phyloP scores from a whole-genome alignment of 1,284 basidiomycete species.

The Ustilago tritici region DNA sequence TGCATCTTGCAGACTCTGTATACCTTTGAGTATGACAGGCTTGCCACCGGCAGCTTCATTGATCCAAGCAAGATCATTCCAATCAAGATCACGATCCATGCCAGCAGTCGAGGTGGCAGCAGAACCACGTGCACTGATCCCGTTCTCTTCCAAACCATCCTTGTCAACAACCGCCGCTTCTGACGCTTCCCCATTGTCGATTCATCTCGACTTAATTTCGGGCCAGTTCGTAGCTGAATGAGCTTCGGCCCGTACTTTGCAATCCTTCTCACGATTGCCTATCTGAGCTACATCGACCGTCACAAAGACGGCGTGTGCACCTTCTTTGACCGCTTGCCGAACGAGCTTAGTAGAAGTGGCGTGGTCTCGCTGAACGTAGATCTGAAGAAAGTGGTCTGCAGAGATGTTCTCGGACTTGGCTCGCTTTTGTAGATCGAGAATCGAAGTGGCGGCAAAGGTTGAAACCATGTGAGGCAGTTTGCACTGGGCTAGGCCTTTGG shows the following conservation, averaged over 20 bases:
- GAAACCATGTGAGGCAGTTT: conserved; percentile 78
- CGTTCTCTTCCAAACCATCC: conserved; percentile 44
- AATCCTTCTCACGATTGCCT: conserved; percentile 84
- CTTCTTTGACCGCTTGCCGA: conserved; percentile 77
- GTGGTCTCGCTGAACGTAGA: conserved; percentile 85
- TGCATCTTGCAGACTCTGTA: conserved; percentile 76
- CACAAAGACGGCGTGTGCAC: conserved; percentile 83
- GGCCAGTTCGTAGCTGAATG: conserved; percentile 39
- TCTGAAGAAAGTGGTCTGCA: conserved; percentile 67
- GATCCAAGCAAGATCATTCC: conserved; percentile 78
- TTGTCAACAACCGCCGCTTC: conserved; percentile 61
- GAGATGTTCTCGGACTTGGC: conserved; percentile 74
- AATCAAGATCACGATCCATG: conserved; percentile 71
- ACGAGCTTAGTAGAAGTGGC: conserved; percentile 78
- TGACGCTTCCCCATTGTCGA: conserved; percentile 1
- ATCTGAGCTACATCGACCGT: conserved; percentile 88
- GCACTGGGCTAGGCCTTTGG: conserved; percentile 77
- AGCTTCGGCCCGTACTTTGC: conserved; percentile 59
- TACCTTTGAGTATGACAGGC: conserved; percentile 85
- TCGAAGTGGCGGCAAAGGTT: conserved; percentile 68
- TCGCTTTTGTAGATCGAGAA: conserved; percentile 74
- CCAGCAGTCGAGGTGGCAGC: conserved; percentile 71
- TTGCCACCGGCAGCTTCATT: conserved; percentile 77
- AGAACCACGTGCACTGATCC: conserved; percentile 29
- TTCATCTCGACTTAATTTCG: conserved; percentile 5